A percentile compares a stretch with the other conserved stretches of the same genome.
Evolutionary conservation across 1,284 basidiomycete species (phyloP).

Genomic region (Polyporus tsugae): DNA sequence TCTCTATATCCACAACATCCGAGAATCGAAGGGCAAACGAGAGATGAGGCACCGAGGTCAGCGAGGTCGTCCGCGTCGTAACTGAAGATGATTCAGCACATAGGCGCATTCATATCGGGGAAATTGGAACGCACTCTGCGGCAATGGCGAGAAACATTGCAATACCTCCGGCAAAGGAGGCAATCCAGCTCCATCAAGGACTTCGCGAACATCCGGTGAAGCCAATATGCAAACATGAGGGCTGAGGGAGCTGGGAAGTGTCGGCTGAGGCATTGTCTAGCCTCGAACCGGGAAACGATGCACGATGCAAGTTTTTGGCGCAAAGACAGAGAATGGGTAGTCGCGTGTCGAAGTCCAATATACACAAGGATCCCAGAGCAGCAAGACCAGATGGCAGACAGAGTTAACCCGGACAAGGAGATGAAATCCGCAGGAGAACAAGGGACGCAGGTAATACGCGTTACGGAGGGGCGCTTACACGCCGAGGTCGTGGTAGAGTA

Average conservation of each 20-base stretch:
- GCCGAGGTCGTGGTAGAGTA: slow-evolving; percentile 27
- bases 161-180: slow-evolving; percentile 75
- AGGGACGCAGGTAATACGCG: slow-evolving; percentile 16
- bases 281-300: slow-evolving; percentile 3
- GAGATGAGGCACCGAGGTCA: slow-evolving; percentile 72
- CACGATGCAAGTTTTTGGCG: neutral
- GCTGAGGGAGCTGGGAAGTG: slow-evolving; percentile 74
- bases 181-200: slow-evolving; percentile 63
- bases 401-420: neutral
- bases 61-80: slow-evolving; percentile 75
- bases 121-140: slow-evolving; percentile 55
- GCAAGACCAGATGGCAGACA: neutral
- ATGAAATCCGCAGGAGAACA: neutral
- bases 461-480: slow-evolving; percentile 20
- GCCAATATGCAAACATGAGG: slow-evolving; percentile 79
- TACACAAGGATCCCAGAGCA: neutral
- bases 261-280: slow-evolving; percentile 42
- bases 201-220: slow-evolving; percentile 70
- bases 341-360: neutral
- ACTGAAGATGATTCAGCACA: slow-evolving; percentile 51
- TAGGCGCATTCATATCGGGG: neutral
- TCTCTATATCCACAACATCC: slow-evolving; percentile 71
- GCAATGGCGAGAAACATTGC: slow-evolving; percentile 84
- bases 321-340: neutral
- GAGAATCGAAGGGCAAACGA: slow-evolving; percentile 82